Conservation (phyloP, 768 basidiomycete genomes). For the Leccinellum albellum region DNA sequence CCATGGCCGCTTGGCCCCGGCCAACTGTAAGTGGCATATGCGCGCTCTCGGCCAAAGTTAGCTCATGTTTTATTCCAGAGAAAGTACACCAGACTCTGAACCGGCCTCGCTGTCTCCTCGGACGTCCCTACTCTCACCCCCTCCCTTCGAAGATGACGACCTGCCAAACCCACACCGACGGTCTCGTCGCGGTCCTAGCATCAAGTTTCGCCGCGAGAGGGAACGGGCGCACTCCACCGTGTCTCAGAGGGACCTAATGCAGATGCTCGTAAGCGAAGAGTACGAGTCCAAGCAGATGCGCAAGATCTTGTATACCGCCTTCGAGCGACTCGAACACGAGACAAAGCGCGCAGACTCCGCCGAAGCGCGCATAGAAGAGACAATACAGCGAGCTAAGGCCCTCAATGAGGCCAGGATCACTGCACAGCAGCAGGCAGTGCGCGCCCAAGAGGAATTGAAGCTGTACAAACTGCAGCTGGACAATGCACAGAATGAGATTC, state of each 20-base stretch:
- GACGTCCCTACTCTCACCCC: conserved; percentile 26
- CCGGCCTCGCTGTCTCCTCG: conserved; percentile 27
- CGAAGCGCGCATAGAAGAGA: conserved; percentile 32
- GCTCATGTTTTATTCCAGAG: conserved; percentile 9
- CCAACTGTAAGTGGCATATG: conserved; percentile 18
- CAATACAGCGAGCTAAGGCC: conserved; percentile 25
- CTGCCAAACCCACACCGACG: conserved; percentile 2
- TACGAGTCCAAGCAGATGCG: conserved; percentile 39
- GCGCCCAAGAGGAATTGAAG: conserved; percentile 45
- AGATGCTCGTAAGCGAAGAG: conserved; percentile 38
- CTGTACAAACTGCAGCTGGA: conserved; percentile 58
- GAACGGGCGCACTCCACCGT: conserved; percentile 32
- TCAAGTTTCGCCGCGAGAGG: conserved; percentile 33
- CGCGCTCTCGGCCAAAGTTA: not conserved
- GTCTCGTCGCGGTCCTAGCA: conserved; percentile 27
- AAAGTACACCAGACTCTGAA: conserved; percentile 25
- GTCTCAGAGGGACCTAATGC: conserved; percentile 29
- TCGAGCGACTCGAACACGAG: conserved; percentile 38
- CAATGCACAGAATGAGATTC: conserved; percentile 56
- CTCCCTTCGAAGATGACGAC: conserved; percentile 11
- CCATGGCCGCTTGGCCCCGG: conserved; percentile 17
- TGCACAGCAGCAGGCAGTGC: conserved; percentile 29
- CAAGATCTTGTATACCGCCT: conserved; percentile 34
- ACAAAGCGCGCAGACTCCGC: conserved; percentile 35
- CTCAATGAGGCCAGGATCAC: conserved; percentile 31